Evolutionary conservation across 2,329 filamentous ascomycete genomes (phyloP).

Genomic region (Colletotrichum horii): DNA sequence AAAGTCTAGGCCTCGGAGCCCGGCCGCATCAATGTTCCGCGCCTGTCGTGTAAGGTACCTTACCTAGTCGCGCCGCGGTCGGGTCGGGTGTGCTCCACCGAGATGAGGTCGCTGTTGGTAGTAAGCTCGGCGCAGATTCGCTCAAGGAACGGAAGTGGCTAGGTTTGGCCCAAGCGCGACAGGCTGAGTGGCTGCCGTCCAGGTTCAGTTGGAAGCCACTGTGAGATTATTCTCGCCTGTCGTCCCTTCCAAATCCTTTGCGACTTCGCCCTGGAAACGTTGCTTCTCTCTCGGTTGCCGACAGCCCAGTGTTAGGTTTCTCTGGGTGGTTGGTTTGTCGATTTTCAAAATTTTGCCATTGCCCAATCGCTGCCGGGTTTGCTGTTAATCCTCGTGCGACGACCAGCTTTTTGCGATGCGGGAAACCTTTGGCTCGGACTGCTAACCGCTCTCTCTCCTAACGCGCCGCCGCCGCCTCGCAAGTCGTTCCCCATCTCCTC

Average conservation of each 20-base stretch:
- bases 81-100: neutral
- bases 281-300: neutral
- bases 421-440: conserved; percentile 21
- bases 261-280: conserved; percentile 1
- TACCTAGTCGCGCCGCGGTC: neutral
- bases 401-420: conserved; percentile 9
- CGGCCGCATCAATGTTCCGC: conserved; percentile 4
- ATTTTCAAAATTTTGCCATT: neutral
- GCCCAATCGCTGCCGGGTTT: neutral
- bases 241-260: conserved; percentile 1
- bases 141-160: conserved; percentile 8
- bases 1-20: conserved; percentile 2
- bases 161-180: conserved; percentile 12
- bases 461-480: conserved; percentile 18
- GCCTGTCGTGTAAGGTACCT: neutral
- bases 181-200: conserved; percentile 5
- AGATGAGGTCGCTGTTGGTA: neutral
- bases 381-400: neutral
- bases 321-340: neutral
- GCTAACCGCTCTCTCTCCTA: conserved; percentile 13
- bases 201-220: neutral
- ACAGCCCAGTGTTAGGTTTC: neutral
- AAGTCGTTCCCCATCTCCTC: conserved; percentile 18
- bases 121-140: neutral
- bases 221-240: conserved; percentile 15